phyloP scores from a whole-genome alignment of 305 asterid species.

The Fraxinus nigra region DNA sequence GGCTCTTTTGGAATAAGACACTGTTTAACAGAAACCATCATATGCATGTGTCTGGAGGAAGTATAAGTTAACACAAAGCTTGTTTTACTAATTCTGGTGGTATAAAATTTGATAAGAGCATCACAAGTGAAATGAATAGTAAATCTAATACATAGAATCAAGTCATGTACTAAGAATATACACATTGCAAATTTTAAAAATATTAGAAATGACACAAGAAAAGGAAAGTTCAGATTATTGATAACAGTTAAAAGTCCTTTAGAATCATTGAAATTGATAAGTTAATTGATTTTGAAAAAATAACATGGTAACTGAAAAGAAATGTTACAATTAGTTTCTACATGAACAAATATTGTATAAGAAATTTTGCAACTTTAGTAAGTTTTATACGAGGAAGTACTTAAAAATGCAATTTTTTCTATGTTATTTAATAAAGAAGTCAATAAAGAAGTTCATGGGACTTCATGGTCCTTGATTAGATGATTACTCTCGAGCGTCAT shows the following conservation, averaged over 20 bases:
- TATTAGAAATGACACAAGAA: background rate
- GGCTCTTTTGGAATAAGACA: background rate
- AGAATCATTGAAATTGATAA: background rate
- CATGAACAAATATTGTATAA: background rate
- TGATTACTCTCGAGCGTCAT: background rate
- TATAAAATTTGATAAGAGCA: background rate
- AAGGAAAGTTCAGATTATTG: background rate
- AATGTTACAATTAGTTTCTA: background rate
- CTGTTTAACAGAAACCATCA: background rate
- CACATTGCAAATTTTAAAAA: background rate
- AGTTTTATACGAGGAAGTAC: background rate
- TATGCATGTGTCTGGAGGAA: constrained; percentile 3
- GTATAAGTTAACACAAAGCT: background rate
- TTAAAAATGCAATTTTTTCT: background rate
- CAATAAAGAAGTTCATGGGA: background rate
- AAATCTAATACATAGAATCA: background rate
- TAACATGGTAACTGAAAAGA: background rate
- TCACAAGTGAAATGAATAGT: background rate
- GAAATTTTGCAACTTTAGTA: background rate
- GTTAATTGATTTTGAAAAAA: background rate
- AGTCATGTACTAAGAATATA: background rate
- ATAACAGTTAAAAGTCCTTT: background rate
- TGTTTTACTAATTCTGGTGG: background rate
- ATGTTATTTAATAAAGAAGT: background rate
- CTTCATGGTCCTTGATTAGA: background rate